Base-by-base conservation (phyloP, 2,329 filamentous ascomycete species). In the Teratosphaeria epicoccoides region DNA sequence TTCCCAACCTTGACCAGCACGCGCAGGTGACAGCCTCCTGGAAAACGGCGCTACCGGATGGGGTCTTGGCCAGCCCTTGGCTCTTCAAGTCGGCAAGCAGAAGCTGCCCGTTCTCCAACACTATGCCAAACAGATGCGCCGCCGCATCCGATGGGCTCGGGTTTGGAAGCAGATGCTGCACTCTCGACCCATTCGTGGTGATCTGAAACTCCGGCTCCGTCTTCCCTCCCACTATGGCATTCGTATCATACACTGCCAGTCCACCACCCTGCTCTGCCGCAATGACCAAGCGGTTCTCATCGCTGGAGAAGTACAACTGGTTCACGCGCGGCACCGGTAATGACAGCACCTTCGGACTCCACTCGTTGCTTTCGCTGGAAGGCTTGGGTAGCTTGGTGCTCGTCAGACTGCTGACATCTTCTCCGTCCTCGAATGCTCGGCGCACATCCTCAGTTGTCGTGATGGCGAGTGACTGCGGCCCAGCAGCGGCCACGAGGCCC, bases 1-100 rank as follows among this genome's bases (percentile, higher is more conserved):
- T 98, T 46, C 93, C 93, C 66, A 84, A 88, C 55, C 82, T 85
- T 68, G 93, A 98, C 93, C 94, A 98, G 51, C 87, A 84, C 5
- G 88, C 79, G 62, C 86, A 93, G 65, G 84, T 89, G 24, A 95
- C 90, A 46, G 85, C 83, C 24, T 79, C 75, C 62, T 84, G 87
- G 57, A 95, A 73, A 0, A 83, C 72, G 62, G 73, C 77, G 28
- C 55, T 59, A 0, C 87, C 87, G 57, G 81, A 81, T 20, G 75
- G 61, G 1, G 80, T 79, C 28, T 73, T 71, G 7, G 78, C 66
- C 44, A 88, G 76, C 40, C 72, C 75, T 47, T 78, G 76, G 33
- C 83, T 78, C 61, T 85, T 83, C 54, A 98, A 69, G 66, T 95
- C 87, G 6, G 87, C 87, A 68, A 98, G 82, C 65, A 90, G 73